Evolutionary conservation across 2,329 filamentous ascomycete genomes (phyloP), one percentile per base, ranked within the genome.

Genomic region (Penicillium sp.): DNA sequence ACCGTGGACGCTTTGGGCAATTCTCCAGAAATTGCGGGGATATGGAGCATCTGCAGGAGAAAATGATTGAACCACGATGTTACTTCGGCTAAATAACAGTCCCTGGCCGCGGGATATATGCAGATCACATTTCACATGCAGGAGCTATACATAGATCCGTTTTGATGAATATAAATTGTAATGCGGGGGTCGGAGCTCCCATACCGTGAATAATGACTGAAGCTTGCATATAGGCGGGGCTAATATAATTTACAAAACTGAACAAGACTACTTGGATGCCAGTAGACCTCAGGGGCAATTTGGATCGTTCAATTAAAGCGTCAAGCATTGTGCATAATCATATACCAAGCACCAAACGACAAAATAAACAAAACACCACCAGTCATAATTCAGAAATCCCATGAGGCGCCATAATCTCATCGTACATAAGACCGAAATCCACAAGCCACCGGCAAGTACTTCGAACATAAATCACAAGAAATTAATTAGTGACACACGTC

Each of bases 1-100:
- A 48, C 22, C 25, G n/a, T 37, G 51, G 51, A 55, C 56, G 22
- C 49, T 54, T 59, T 54, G 54, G 61, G 61, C 57, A 59, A 62
- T 63, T 62, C 51, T 54, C 55, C 61, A 48, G 54, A 35, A 48
- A 57, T 51, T 54, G 53, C 53, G 48, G 54, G 53, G 45, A 43
- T 55, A 27, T 49, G 20, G 42, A 45, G 54, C 54, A 26, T 50
- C 27, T 44, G n/a, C 27, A 20, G 35, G 29, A 45, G 43, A 6
- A 14, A 11, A 8, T 31, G 23, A 40, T 22, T 40, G 6, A 12
- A 22, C 18, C 18, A n/a, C n/a, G 35, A 20, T 40, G 37, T 40
- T 20, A 22, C 37, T 40, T 40, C 37, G 37, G 37, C 18, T 40
- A 20, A 22, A 22, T 37, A 37, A 9, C 12, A 14, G 31, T 2